These are phyloP conservation scores for Venturia oleaginea DNA, from an alignment of 2,329 filamentous ascomycete genomes.

Conservation along the genomic window DNA sequence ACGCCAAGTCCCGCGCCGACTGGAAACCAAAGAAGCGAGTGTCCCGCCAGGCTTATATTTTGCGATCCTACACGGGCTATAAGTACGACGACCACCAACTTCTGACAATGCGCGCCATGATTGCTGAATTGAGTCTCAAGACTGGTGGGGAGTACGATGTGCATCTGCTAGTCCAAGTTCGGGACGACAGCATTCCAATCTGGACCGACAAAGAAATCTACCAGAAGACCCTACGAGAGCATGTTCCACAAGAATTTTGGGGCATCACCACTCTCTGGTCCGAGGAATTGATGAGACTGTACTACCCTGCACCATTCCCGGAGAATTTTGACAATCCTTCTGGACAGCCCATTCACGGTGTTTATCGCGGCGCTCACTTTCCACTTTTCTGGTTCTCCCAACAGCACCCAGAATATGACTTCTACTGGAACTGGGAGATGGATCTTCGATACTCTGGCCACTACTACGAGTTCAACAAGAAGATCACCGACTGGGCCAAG, in stretches of 20 bases:
- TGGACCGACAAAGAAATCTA: constrained; percentile 68
- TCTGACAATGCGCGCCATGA: constrained; percentile 71
- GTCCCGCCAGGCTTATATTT: constrained; percentile 67
- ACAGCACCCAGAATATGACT: constrained; percentile 42
- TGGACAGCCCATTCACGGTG: constrained; percentile 66
- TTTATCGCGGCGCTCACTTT: constrained; percentile 60
- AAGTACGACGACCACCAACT: constrained; percentile 71
- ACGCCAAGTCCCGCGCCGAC: constrained; percentile 20
- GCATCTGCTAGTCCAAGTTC: constrained; percentile 77
- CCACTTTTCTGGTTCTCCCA: constrained; percentile 44
- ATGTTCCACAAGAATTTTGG: constrained; percentile 74
- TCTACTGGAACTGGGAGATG: constrained; percentile 83
- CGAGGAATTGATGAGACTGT: constrained; percentile 80
- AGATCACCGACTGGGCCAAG: constrained; percentile 54
- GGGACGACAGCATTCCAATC: constrained; percentile 64
- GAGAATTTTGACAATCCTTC: constrained; percentile 59
- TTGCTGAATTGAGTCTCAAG: constrained; percentile 69
- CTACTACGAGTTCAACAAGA: constrained; percentile 70
- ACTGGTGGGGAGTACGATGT: constrained; percentile 83
- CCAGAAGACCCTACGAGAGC: constrained; percentile 55
- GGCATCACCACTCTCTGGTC: constrained; percentile 89
- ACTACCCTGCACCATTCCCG: constrained; percentile 82
- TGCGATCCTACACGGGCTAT: constrained; percentile 78
- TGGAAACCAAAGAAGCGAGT: constrained; percentile 31
- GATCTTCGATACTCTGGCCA: constrained; percentile 73